These are phyloP conservation scores for Dimargaris cristalligena DNA, from an alignment of 192 early-diverging fungal genomes.

Conservation along the genomic window DNA sequence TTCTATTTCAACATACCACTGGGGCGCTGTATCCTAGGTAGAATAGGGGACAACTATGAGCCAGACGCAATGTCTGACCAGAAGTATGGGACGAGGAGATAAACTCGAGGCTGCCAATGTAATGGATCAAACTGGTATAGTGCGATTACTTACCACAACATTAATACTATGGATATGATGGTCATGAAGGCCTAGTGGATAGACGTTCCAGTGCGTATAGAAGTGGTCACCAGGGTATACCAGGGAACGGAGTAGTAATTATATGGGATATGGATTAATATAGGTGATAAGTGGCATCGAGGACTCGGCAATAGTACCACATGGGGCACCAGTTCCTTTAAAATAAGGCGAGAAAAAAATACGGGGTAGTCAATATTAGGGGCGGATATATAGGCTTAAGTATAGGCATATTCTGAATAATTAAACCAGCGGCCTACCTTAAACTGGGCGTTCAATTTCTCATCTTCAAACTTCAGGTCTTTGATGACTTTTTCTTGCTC, in stretches of 20 bases:
- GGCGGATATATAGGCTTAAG: neutral
- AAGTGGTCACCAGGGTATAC: too few relatives aligned
- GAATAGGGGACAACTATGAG: too few relatives aligned
- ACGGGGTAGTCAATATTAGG: neutral
- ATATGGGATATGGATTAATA: neutral
- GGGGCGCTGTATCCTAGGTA: neutral
- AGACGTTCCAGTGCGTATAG: too few relatives aligned
- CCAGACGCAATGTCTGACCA: too few relatives aligned
- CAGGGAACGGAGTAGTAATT: too few relatives aligned
- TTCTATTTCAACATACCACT: neutral
- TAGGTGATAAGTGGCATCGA: neutral
- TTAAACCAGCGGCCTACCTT: neutral
- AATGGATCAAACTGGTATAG: neutral
- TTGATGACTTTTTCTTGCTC: slow-evolving; percentile 1
- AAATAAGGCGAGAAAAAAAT: too few relatives aligned
- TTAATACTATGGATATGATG: neutral
- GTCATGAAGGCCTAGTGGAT: neutral
- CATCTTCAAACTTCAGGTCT: neutral
- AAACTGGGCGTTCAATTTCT: neutral
- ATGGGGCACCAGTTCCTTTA: neutral
- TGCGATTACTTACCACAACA: neutral
- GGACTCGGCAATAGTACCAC: neutral
- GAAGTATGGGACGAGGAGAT: too few relatives aligned
- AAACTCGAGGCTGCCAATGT: neutral
- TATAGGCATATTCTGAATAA: neutral